Conservation (phyloP, 768 basidiomycete genomes). For the Auricularia cornea region DNA sequence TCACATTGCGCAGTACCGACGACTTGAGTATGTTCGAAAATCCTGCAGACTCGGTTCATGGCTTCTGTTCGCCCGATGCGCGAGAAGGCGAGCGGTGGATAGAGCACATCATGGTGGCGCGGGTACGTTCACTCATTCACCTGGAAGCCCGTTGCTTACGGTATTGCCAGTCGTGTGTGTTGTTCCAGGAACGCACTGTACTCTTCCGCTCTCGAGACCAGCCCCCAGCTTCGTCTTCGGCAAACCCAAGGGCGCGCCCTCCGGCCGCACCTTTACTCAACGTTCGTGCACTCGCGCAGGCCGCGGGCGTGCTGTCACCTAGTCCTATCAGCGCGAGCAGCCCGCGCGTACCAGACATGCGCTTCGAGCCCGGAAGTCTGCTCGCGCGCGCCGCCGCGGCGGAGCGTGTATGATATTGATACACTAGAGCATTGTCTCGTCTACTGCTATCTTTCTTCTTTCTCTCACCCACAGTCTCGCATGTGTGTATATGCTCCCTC, state of each 20-base stretch:
- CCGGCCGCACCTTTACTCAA: not conserved
- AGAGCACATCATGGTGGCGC: constrained; percentile 70
- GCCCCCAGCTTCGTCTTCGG: not conserved
- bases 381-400: constrained; percentile 27
- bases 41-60: constrained; percentile 77
- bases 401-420: not conserved
- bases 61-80: constrained; percentile 64
- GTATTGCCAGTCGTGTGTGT: constrained; percentile 60
- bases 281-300: not conserved
- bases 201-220: constrained; percentile 34
- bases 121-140: constrained; percentile 36
- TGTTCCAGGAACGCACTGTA: constrained; percentile 71
- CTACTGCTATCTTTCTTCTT: no score
- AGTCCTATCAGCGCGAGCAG: not conserved
- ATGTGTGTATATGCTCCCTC: no score
- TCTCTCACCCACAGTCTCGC: no score
- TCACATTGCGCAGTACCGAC: constrained; percentile 84
- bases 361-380: constrained; percentile 70
- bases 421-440: no score
- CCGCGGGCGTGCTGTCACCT: not conserved
- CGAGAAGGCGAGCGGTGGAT: constrained; percentile 72
- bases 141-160: not conserved
- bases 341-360: not conserved
- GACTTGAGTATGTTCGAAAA: constrained; percentile 82
- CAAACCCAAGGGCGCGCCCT: not conserved